Evolutionary conservation across 257 asterid species (phyloP), one percentile per base, ranked within the genome.

Genomic region (Misopates orontium): DNA sequence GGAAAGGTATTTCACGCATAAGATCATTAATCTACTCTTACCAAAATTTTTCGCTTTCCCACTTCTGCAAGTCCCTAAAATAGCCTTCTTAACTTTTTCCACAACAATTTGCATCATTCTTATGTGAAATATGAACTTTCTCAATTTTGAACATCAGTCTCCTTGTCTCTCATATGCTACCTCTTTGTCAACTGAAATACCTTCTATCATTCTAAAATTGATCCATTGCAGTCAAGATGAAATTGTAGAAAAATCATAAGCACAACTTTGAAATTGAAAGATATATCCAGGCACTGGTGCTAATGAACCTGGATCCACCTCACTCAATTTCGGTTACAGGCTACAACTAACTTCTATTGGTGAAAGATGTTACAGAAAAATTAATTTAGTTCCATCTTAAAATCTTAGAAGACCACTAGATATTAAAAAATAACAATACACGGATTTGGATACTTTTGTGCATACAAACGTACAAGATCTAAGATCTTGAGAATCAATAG

Each of bases 301-400:
- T 51, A 17, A 56, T 54, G 15, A 23, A 32, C 52, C 44, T 50
- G 36, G 24, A 58, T 28, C 19, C 21, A 55, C 50, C 68, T 68
- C 62, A 64, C 51, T 54, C 62, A 39, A 56, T 56, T 56, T 67
- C 49, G 40, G 54, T 64, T 71, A 36, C 67, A 58, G 52, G 36
- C 44, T 59, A 19, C 65, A 47, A 57, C 32, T 50, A 67, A 59
- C 68, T 66, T 47, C 54, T 56, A 45, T 28, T 48, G 48, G 67
- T 25, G 60, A 36, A 55, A 2, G 36, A 3, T 28, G 36, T 47
- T 16, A 3, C 58, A 45, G 21, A 58, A 17, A 23, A 39, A 59
- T 55, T 19, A 57, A 47, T 21, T 69, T 61, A 67, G n/a, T 59
- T 66, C 58, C 31, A 70, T 77, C 60, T 17, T 24, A 24, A 56